Conservation (phyloP, 345 rosid genomes). For the Linum lewisii region DNA sequence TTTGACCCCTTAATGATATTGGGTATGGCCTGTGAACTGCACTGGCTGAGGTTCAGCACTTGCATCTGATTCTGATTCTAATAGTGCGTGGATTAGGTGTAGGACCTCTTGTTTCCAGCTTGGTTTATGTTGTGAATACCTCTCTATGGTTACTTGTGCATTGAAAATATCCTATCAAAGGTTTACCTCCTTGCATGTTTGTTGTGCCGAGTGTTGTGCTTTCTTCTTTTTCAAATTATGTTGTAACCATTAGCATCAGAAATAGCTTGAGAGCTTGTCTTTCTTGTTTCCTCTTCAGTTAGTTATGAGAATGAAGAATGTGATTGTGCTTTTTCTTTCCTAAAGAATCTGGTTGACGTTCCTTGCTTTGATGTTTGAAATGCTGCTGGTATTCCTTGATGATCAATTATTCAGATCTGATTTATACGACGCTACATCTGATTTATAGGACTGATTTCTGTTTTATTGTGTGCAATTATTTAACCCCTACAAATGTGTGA, state of each 20-base stretch:
- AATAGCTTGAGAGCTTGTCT: too few relatives aligned
- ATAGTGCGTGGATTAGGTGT: background rate
- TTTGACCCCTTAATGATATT: background rate
- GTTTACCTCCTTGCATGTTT: background rate
- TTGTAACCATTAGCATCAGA: background rate
- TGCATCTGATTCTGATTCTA: background rate
- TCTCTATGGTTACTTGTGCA: background rate
- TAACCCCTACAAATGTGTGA: too few relatives aligned
- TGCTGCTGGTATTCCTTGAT: slow-evolving; percentile 26
- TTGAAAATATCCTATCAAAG: background rate
- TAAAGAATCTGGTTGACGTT: too few relatives aligned
- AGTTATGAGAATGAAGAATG: too few relatives aligned
- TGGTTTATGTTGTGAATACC: background rate
- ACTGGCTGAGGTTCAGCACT: too few relatives aligned
- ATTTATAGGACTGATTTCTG: too few relatives aligned
- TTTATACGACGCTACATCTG: slow-evolving; percentile 30
- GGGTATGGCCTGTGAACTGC: background rate
- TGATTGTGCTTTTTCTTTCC: too few relatives aligned
- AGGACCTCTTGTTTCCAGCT: background rate
- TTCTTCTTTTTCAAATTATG: background rate
- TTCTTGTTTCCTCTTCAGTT: too few relatives aligned
- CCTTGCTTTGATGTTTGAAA: background rate
- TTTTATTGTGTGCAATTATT: too few relatives aligned
- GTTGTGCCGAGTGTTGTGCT: background rate
- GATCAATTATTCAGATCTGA: slow-evolving; percentile 27